Conservation (phyloP, 1,284 basidiomycete genomes). For the Singerocomus inundabilis region DNA sequence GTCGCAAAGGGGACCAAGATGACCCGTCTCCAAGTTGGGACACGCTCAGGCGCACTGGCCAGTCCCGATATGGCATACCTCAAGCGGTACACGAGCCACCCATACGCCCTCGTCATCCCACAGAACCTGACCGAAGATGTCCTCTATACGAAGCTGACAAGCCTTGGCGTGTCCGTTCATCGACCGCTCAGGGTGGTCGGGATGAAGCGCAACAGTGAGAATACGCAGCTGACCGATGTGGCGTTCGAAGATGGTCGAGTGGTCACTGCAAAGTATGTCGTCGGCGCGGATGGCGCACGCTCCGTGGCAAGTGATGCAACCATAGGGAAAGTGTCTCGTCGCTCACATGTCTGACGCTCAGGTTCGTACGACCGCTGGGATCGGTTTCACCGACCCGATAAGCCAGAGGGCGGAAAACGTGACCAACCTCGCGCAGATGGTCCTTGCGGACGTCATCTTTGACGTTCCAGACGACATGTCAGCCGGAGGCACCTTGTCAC, state of each 20-base stretch:
- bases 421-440: slow-evolving; percentile 21
- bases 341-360: background rate
- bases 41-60: slow-evolving; percentile 32
- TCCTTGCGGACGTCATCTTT: slow-evolving; percentile 22
- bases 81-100: slow-evolving; percentile 41
- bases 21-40: slow-evolving; percentile 29
- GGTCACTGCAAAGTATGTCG: slow-evolving; percentile 46
- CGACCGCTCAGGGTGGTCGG: slow-evolving; percentile 30
- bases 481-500: slow-evolving; percentile 11
- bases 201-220: slow-evolving; percentile 27
- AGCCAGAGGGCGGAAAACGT: background rate
- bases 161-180: slow-evolving; percentile 21
- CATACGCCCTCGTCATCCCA: slow-evolving; percentile 44
- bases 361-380: slow-evolving; percentile 25
- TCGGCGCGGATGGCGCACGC: slow-evolving; percentile 57
- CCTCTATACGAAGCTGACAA: slow-evolving; percentile 38
- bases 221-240: slow-evolving; percentile 38
- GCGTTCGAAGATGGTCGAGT: slow-evolving; percentile 49
- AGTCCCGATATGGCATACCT: slow-evolving; percentile 36
- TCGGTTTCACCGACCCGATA: slow-evolving; percentile 18
- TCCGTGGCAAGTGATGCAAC: slow-evolving; percentile 42
- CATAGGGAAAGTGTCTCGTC: background rate
- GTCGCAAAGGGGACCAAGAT: slow-evolving; percentile 40
- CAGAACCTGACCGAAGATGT: slow-evolving; percentile 49
- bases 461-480: slow-evolving; percentile 2